Conservation (phyloP, 345 rosid species). For the Linum usitatissimum region DNA sequence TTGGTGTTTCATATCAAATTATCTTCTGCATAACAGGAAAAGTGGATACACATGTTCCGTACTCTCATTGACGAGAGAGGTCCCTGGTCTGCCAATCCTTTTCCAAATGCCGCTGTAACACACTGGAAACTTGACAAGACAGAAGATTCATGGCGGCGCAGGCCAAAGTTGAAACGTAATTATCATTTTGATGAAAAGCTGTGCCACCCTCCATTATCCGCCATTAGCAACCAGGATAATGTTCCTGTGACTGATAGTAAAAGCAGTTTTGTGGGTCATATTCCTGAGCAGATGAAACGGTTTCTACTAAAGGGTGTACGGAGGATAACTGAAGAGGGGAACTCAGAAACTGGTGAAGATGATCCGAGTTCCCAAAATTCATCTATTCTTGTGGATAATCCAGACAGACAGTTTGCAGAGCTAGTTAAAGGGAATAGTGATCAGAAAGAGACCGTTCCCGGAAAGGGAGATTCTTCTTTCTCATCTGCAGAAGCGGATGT, state of each 20-base stretch:
- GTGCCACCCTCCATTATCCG: conserved; percentile 52
- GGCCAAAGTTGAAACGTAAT: conserved; percentile 81
- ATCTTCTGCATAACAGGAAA: conserved; percentile 36
- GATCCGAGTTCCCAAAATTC: conserved; percentile 36
- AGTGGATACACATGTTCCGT: conserved; percentile 94
- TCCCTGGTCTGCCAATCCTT: conserved; percentile 95
- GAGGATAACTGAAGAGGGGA: conserved; percentile 73
- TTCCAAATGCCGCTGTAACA: conserved; percentile 56
- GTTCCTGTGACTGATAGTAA: conserved; percentile 39
- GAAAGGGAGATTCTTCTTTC: conserved; percentile 41
- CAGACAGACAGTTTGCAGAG: conserved; percentile 34
- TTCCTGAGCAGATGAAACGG: conserved; percentile 95
- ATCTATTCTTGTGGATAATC: conserved; percentile 34
- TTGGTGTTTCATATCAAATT: conserved; percentile 6
- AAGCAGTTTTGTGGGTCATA: conserved; percentile 60
- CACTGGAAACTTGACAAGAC: conserved; percentile 98
- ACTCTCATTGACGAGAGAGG: conserved; percentile 92
- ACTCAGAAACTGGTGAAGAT: conserved; percentile 51
- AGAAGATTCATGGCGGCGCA: conserved; percentile 91
- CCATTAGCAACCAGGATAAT: conserved; percentile 35
- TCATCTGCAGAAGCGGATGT: conserved; percentile 57
- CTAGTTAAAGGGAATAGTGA: conserved; percentile 45
- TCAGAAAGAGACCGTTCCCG: conserved; percentile 46
- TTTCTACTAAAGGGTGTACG: conserved; percentile 76
- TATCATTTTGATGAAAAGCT: conserved; percentile 84